Evolutionary conservation across 208 protist genomes (phyloP), one percentile per base, ranked within the genome.

Genomic region (Trypanosoma melophagium): DNA sequence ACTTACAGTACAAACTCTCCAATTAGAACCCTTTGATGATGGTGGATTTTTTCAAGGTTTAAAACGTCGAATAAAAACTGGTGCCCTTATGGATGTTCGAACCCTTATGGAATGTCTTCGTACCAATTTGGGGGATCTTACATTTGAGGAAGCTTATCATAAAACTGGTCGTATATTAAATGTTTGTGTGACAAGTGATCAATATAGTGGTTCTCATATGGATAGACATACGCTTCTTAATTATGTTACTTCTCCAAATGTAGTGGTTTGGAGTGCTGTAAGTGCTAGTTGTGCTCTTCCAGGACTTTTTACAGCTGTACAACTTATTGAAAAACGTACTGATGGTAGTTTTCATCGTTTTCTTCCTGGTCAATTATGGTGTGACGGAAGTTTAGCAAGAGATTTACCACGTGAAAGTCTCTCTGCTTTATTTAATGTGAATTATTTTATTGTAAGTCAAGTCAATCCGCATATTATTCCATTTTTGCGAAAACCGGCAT

Each of bases 391-490:
- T 56, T 57, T 94, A 1, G 76, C 77, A 9, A 68, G 69, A 25
- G 86, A 92, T 69, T 67, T 92, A 53, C 89, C 89, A 17, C 81
- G 71, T n/a, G 63, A 79, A 12, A 67, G 82, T 21, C 68, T 94
- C n/a, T 59, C 73, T 12, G 69, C 89, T 56, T 72, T 92, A 25
- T 94, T 92, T 62, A 75, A 84, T 54, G 84, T 92, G 12, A 87
- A 89, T 69, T 91, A 84, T 66, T 75, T 90, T 65, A 86, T 94
- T 63, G 84, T 87, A 49, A 86, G 77, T 65, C 89, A 94, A 66
- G 78, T 87, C 41, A 94, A 94, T 60, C 89, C 89, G 7, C 83
- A 89, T 57, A 87, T 94, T 13, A 82, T 94, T 50, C 89, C 86
- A 7, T 94, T 94, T 69, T 51, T 91, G 9, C 54, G 44, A 50